These are phyloP conservation scores for Isatis lusitanica DNA, from an alignment of 441 rosid species.

Conservation along the genomic window DNA sequence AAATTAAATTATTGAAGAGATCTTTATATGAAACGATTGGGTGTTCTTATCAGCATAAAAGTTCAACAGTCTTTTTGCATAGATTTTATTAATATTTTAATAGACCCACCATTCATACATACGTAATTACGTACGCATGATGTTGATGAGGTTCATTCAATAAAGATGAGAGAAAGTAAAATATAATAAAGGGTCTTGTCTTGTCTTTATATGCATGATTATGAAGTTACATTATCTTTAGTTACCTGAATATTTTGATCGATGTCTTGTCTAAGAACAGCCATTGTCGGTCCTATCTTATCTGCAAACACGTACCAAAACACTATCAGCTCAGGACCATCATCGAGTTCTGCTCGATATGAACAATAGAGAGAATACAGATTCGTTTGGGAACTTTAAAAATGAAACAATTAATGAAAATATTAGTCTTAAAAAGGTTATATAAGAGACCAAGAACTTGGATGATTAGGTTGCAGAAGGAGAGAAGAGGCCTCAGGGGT, in stretches of 20 bases:
- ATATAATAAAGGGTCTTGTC: conserved; percentile 13
- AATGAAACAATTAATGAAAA: not conserved
- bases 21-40: conserved; percentile 17
- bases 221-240: conserved; percentile 18
- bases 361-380: conserved; percentile 1
- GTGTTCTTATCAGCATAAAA: conserved; percentile 27
- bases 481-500: conserved; percentile 64
- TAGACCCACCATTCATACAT: conserved; percentile 12
- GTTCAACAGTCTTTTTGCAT: not conserved
- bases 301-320: conserved; percentile 58
- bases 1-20: conserved; percentile 2
- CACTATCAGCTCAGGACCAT: conserved; percentile 9
- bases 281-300: conserved; percentile 97
- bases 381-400: not conserved
- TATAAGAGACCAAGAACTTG: conserved; percentile 75
- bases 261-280: conserved; percentile 85
- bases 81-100: not conserved
- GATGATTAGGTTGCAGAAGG: conserved; percentile 64
- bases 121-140: conserved; percentile 3
- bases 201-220: conserved; percentile 11
- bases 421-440: not conserved
- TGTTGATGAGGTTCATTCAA: conserved; percentile 22
- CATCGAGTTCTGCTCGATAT: not conserved
- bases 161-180: conserved; percentile 12
- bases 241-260: conserved; percentile 78